A percentile compares a stretch with the other conserved stretches of the same genome.
phyloP scores from a whole-genome alignment of 257 asterid species.

The Solanum paucissectum region DNA sequence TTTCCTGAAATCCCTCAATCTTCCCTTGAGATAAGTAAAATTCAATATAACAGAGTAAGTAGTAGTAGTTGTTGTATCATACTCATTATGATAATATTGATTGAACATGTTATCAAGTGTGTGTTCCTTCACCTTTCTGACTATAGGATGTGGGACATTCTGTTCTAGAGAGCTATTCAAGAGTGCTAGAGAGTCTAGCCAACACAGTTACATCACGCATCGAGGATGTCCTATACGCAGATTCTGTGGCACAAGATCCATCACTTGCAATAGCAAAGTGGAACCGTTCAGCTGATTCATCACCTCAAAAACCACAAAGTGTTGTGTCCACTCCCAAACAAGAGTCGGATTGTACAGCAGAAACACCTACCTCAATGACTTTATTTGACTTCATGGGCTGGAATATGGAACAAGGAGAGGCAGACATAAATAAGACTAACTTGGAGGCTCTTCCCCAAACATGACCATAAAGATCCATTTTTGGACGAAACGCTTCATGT shows the following conservation, averaged over 20 bases:
- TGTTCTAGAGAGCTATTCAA: constrained; percentile 74
- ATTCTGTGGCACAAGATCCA: constrained; percentile 45
- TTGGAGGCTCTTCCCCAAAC: constrained; percentile 10
- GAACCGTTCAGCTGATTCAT: constrained; percentile 15
- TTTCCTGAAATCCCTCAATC: constrained; percentile 86
- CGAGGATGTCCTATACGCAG: constrained; percentile 67
- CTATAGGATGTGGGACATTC: constrained; percentile 62
- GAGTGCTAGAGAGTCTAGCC: constrained; percentile 83
- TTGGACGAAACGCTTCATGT: not conserved
- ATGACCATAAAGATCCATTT: constrained; percentile 23
- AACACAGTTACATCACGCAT: constrained; percentile 71
- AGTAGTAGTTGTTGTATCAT: not conserved
- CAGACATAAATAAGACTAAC: constrained; percentile 19
- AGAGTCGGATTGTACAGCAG: constrained; percentile 30
- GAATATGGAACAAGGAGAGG: constrained; percentile 25
- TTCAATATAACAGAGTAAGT: constrained; percentile 57
- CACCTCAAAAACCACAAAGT: constrained; percentile 34
- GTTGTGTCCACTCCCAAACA: constrained; percentile 18
- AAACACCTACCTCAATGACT: constrained; percentile 44
- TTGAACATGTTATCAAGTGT: not conserved
- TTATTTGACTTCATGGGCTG: constrained; percentile 70
- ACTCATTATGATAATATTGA: not conserved
- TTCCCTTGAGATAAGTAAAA: constrained; percentile 79
- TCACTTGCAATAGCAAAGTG: constrained; percentile 22
- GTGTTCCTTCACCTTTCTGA: not conserved